Percentiles rank a stretch among this genome's conserved stretches.
phyloP scores from a whole-genome alignment of 1,284 basidiomycete species.

The Coniferiporia sulphurascens region DNA sequence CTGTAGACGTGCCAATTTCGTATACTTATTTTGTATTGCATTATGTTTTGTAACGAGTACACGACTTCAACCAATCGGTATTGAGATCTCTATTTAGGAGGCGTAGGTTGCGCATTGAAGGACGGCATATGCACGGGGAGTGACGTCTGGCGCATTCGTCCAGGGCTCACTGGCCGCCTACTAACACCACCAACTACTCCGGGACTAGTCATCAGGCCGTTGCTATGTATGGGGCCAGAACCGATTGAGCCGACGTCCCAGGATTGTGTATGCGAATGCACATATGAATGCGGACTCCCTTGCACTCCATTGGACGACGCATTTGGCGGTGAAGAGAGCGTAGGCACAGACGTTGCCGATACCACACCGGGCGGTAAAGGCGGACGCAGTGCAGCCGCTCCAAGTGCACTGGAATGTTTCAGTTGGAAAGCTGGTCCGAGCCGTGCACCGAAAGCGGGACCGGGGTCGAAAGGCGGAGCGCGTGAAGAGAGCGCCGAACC shows the following conservation, averaged over 20 bases:
- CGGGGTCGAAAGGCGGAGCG: conserved; percentile 14
- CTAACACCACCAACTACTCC: not conserved
- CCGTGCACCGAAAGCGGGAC: not conserved
- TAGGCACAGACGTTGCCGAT: not conserved
- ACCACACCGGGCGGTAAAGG: not conserved
- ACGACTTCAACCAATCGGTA: not conserved
- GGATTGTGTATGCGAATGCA: conserved; percentile 4
- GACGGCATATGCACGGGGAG: conserved; percentile 11
- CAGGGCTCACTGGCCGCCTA: conserved; percentile 7
- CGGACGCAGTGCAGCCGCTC: not conserved
- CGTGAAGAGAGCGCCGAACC: conserved; percentile 12
- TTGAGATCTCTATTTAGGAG: not conserved
- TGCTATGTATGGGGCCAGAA: not conserved
- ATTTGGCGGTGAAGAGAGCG: not conserved
- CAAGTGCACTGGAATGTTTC: not conserved
- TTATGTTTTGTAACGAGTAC: not conserved
- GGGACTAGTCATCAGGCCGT: not conserved
- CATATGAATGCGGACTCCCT: not conserved
- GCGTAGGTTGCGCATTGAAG: not conserved
- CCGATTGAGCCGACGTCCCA: not conserved
- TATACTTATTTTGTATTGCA: not conserved
- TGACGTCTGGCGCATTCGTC: conserved; percentile 5
- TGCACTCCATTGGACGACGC: not conserved
- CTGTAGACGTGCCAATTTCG: too few relatives aligned
- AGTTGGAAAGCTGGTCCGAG: conserved; percentile 10